Evolutionary conservation across 495 filamentous ascomycete genomes (phyloP), one percentile per base, ranked within the genome.

Genomic region (Daldinia childiae): DNA sequence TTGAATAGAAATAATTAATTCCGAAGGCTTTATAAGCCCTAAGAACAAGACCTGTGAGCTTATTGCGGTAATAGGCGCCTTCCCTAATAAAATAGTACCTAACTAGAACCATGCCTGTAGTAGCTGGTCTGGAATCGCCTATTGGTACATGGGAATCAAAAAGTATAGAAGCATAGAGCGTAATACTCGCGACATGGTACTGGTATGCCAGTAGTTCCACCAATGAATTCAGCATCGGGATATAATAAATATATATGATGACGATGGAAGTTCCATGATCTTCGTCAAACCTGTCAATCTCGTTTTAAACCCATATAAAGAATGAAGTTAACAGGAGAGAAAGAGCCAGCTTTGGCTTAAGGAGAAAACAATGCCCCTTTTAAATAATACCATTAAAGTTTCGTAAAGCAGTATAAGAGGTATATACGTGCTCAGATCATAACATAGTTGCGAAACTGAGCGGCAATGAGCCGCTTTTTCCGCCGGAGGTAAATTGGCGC

Each of bases 351-450:
- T 50, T 58, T 43, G 38, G 34, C 50, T 26, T 3, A 27, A 56
- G 19, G 36, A 58, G 45, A 34, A 59, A 50, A 26, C 15, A 56
- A 32, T 9, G 19, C 19, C 58, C 12, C 24, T 30, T 36, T 57
- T 36, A 21, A 52, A 39, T 50, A 39, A 45, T 60, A 62, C 38
- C 68, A 71, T 66, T 71, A 51, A 51, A 56, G 29, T 43, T 57
- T 57, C 48, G 51, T 58, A 60, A 64, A 48, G 27, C 38, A 58
- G 34, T 67, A 61, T 57, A 59, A 39, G 36, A 17, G 32, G 6
- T 71, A 67, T 71, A 71, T 66, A 71, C 69, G 58, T 48, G 63
- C 50, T 41, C 24, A 27, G 21, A 41, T 43, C 52, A 58, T 34
- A 50, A 59, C 9, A 43, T 26, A 38, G 48, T 14, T 38, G 62